Percentiles rank a stretch among this genome's conserved stretches.
Evolutionary conservation across 768 basidiomycete genomes (phyloP).

Genomic region (Pleurotus platypus): DNA sequence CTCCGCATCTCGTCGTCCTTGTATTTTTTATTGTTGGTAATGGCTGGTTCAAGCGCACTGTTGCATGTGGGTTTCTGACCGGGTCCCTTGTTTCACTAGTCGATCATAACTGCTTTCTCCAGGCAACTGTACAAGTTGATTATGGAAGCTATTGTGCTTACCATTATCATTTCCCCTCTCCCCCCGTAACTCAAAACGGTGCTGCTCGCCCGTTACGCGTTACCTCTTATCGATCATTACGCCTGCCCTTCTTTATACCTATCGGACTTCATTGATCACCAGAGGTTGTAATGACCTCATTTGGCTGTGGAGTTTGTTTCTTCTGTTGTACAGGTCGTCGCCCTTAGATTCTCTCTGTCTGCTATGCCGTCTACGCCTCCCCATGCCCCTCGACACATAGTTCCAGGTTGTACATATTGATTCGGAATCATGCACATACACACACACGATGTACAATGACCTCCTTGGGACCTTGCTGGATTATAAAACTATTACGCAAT

Average conservation of each 20-base stretch:
- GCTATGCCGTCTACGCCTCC: too few relatives aligned
- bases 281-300: too few relatives aligned
- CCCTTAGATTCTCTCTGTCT: too few relatives aligned
- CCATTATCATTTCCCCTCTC: background rate
- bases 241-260: background rate
- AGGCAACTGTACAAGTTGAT: background rate
- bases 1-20: background rate
- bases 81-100: too few relatives aligned
- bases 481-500: background rate
- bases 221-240: background rate
- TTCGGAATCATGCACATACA: too few relatives aligned
- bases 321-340: too few relatives aligned
- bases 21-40: background rate
- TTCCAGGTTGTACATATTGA: too few relatives aligned
- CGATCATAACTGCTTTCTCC: too few relatives aligned
- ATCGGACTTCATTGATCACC: background rate
- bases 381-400: too few relatives aligned
- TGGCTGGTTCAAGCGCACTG: background rate
- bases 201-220: background rate
- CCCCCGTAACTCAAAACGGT: background rate
- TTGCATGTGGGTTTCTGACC: too few relatives aligned
- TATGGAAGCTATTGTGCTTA: background rate
- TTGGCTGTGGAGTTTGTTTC: too few relatives aligned
- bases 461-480: background rate
- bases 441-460: background rate